These are phyloP conservation scores for Pichia sp. DNA, from an alignment of 1,139 yeast species.

Conservation along the genomic window DNA sequence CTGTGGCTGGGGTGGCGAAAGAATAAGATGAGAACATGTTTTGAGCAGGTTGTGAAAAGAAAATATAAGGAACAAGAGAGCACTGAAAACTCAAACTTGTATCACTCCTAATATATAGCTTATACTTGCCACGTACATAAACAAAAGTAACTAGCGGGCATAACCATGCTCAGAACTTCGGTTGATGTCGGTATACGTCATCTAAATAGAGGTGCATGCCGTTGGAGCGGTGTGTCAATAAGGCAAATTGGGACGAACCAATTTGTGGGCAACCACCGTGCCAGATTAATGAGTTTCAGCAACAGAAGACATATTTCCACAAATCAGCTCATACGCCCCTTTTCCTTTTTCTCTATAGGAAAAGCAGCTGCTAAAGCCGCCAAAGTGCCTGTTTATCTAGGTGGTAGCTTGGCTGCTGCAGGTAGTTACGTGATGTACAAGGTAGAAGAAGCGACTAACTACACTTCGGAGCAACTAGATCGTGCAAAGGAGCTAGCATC, in stretches of 20 bases:
- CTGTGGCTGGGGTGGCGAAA: constrained; percentile 4
- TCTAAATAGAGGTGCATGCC: neutral
- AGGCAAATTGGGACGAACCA: constrained; percentile 11
- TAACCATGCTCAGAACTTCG: neutral
- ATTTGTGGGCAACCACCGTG: constrained; percentile 9
- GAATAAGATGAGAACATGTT: neutral
- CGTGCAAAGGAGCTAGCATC: constrained; percentile 54
- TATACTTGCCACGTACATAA: no score
- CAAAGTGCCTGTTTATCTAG: constrained; percentile 72
- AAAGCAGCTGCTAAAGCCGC: constrained; percentile 53
- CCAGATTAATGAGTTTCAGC: constrained; percentile 2
- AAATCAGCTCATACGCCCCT: constrained; percentile 19
- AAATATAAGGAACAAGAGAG: neutral
- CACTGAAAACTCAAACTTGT: no score
- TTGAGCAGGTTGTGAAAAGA: neutral
- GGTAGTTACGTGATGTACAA: constrained; percentile 90
- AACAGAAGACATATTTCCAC: constrained; percentile 8
- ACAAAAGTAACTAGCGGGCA: neutral
- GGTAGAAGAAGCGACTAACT: constrained; percentile 77
- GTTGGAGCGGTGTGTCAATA: neutral
- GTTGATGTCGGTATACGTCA: neutral
- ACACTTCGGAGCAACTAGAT: constrained; percentile 61
- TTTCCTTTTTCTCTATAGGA: constrained; percentile 42
- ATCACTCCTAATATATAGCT: no score
- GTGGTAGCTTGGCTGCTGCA: constrained; percentile 91